Conservation (phyloP, 441 rosid species). For the Erodium texanum region DNA sequence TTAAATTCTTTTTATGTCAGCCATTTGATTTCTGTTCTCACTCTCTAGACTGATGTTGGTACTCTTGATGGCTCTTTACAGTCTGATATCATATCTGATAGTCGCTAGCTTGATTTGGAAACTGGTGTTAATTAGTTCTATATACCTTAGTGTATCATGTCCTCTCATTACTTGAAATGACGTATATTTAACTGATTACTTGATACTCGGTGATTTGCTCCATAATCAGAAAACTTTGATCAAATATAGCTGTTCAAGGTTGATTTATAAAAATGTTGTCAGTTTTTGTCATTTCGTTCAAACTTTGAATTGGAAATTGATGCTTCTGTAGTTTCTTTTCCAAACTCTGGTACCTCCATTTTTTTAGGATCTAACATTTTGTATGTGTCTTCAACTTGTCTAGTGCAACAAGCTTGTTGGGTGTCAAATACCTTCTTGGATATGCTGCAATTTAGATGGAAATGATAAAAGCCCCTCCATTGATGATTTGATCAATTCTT, state of each 20-base stretch:
- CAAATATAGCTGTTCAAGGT: background rate
- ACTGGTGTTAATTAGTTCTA: background rate
- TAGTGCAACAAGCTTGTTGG: constrained; percentile 73
- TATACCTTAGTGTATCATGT: background rate
- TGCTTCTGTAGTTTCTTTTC: background rate
- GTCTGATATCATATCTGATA: background rate
- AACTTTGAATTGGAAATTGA: constrained; percentile 4
- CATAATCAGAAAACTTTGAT: background rate
- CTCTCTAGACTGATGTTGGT: background rate
- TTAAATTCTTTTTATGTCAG: background rate
- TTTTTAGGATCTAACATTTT: constrained; percentile 17
- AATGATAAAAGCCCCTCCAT: constrained; percentile 41
- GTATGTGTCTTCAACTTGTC: constrained; percentile 20
- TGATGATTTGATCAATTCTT: constrained; percentile 49
- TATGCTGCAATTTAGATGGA: constrained; percentile 65
- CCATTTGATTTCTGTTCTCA: background rate
- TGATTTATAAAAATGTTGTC: background rate
- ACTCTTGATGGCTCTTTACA: background rate
- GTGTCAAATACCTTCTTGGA: constrained; percentile 77
- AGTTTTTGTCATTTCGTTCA: background rate
- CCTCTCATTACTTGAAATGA: background rate
- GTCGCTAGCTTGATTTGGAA: background rate
- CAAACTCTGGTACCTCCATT: background rate
- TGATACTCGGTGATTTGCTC: background rate
- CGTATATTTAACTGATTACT: background rate